phyloP scores from a whole-genome alignment of 495 filamentous ascomycete species.

The Neurospora sp. region DNA sequence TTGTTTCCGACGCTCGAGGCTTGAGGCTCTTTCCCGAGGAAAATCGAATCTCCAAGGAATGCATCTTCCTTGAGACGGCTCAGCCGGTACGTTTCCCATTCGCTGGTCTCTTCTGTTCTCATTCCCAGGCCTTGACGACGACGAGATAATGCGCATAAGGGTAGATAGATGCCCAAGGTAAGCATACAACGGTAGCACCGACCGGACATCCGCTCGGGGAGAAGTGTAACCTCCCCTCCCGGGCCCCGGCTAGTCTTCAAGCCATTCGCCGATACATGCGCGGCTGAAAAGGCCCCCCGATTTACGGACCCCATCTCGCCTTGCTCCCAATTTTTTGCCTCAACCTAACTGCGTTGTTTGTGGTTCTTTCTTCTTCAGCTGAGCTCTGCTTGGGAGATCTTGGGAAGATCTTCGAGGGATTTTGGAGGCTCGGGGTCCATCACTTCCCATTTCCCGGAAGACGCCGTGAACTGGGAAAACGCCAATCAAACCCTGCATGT shows the following conservation, averaged over 20 bases:
- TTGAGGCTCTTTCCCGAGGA: not conserved
- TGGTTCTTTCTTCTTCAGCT: not conserved
- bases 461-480: not conserved
- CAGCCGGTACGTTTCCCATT: not conserved
- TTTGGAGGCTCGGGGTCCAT: not conserved
- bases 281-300: not conserved
- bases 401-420: not conserved
- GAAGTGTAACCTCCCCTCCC: not conserved
- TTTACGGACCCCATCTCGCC: not conserved
- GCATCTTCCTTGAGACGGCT: not conserved
- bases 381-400: not conserved
- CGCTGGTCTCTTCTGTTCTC: not conserved
- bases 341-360: not conserved
- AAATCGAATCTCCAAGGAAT: not conserved
- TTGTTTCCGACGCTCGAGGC: not conserved
- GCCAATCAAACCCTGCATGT: not conserved
- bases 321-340: not conserved
- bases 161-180: not conserved
- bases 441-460: not conserved
- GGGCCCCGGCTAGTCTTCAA: not conserved
- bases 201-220: not conserved
- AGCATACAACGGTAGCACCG: not conserved
- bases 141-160: not conserved
- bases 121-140: not conserved
- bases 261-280: not conserved